A percentile compares a stretch with the other conserved stretches of the same genome.
These are phyloP conservation scores for Akanthomyces dipterigenus DNA, from an alignment of 2,329 filamentous ascomycete species.

Conservation along the genomic window DNA sequence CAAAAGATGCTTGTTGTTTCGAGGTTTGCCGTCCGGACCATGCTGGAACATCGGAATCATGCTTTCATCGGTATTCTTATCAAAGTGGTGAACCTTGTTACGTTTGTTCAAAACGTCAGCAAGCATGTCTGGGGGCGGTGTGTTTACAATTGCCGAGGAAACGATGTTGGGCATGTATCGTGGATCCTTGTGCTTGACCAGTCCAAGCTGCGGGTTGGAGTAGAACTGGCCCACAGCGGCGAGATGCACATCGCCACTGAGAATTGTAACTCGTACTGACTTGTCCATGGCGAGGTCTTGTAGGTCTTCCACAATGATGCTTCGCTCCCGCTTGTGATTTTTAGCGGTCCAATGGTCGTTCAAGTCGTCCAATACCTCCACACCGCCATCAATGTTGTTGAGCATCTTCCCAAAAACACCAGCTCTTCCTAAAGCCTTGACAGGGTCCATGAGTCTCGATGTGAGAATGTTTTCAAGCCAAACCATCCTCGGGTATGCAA, in stretches of 20 bases:
- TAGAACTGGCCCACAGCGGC: slow-evolving; percentile 93
- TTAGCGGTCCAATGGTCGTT: slow-evolving; percentile 98
- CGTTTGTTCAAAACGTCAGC: slow-evolving; percentile 90
- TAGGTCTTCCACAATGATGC: slow-evolving; percentile 79
- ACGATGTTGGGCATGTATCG: slow-evolving; percentile 96
- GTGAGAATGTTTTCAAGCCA: slow-evolving; percentile 73
- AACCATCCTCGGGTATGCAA: slow-evolving; percentile 70
- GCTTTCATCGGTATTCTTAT: slow-evolving; percentile 78
- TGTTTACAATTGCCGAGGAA: slow-evolving; percentile 90
- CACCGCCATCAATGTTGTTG: slow-evolving; percentile 85
- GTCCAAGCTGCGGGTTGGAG: slow-evolving; percentile 71
- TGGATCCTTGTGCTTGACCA: slow-evolving; percentile 85
- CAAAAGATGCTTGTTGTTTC: slow-evolving; percentile 86
- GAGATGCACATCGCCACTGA: slow-evolving; percentile 90
- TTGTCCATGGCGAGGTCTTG: slow-evolving; percentile 92
- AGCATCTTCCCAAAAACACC: slow-evolving; percentile 74
- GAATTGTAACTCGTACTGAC: slow-evolving; percentile 82
- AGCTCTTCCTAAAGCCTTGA: slow-evolving; percentile 79
- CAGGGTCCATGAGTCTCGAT: slow-evolving; percentile 76
- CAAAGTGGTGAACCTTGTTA: slow-evolving; percentile 71
- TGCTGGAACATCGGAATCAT: slow-evolving; percentile 92
- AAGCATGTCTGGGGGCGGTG: slow-evolving; percentile 78
- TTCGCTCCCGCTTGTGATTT: slow-evolving; percentile 85
- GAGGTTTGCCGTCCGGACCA: slow-evolving; percentile 79
- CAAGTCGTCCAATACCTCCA: slow-evolving; percentile 84